Base-by-base conservation (phyloP, 495 filamentous ascomycete genomes). In the Podospora didyma region DNA sequence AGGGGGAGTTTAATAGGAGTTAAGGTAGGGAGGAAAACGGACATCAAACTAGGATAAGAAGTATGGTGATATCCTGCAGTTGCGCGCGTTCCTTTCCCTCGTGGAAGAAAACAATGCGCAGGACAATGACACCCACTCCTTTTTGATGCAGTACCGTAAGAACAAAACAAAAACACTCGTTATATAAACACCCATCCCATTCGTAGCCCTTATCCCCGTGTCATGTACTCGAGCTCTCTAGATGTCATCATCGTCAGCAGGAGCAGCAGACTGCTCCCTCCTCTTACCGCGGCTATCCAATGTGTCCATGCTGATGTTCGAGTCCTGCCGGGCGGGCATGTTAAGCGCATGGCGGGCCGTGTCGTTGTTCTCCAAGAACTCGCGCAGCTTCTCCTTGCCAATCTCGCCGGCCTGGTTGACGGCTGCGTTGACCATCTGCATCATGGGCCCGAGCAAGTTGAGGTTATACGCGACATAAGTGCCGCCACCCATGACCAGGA, bases 391-490 rank as follows among this genome's bases (percentile, higher is more conserved):
- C 71, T 91, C 87, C 77, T 95, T 96, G 62, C 87, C 90, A 59
- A 97, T 88, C 53, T 93, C 89, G 16, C 96, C 54, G 1, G 87
- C 95, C 73, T 97, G 94, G 59, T 83, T 79, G 14, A 83, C 84
- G 16, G 95, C 95, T 17, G 94, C 94, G 63, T 94, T 89, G 51
- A 83, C 84, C 89, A 98, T 96, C 63, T 93, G 90, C 58, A 92
- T 73, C 77, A 98, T 97, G 1, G 94, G 95, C 2, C 94, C 92
- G 81, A 94, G 92, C 9, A 98, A 84, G 65, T 97, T 97, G 51
- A 97, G 87, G 26, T 82, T 89, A 69, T 93, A 96, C 19, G 92
- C 92, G 21, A 97, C 77, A 63, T 97, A 98, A 14, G 86, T 87
- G 22, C 81, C 89, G 20, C 86, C 80, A 26, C 79, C 87, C 22